phyloP scores from a whole-genome alignment of 2,329 filamentous ascomycete genomes.

The Colletotrichum musae region DNA sequence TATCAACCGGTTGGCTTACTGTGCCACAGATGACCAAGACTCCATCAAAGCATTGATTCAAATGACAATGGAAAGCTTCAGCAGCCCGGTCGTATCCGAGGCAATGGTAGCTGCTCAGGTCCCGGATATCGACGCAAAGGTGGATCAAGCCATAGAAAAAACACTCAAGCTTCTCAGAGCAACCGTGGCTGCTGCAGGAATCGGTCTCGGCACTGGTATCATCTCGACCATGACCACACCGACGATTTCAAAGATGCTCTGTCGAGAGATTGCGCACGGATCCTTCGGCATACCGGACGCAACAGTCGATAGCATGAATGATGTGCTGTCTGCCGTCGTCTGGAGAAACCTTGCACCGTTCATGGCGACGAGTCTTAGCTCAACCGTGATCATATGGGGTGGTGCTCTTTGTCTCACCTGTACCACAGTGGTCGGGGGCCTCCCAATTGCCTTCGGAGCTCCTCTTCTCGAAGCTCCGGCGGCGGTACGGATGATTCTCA shows the following conservation, averaged over 20 bases:
- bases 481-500: slow-evolving; percentile 30
- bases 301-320: slow-evolving; percentile 43
- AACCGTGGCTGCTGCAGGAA: background rate
- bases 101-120: slow-evolving; percentile 34
- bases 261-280: slow-evolving; percentile 43
- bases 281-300: slow-evolving; percentile 44
- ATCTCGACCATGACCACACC: slow-evolving; percentile 43
- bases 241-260: slow-evolving; percentile 45
- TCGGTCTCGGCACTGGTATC: slow-evolving; percentile 28
- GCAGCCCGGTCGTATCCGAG: background rate
- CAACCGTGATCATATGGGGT: slow-evolving; percentile 40
- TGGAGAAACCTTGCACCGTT: slow-evolving; percentile 46
- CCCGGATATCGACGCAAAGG: slow-evolving; percentile 31
- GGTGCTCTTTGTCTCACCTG: slow-evolving; percentile 37
- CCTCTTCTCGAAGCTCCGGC: slow-evolving; percentile 32
- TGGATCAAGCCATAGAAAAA: slow-evolving; percentile 32
- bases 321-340: slow-evolving; percentile 41
- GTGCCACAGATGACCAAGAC: slow-evolving; percentile 29
- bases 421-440: slow-evolving; percentile 44
- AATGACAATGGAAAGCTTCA: background rate
- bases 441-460: slow-evolving; percentile 23
- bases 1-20: background rate
- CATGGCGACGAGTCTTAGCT: slow-evolving; percentile 39
- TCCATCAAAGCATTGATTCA: slow-evolving; percentile 34
- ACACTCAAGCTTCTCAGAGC: slow-evolving; percentile 37